Conservation (phyloP, 345 rosid genomes). For the Gossypium australe region DNA sequence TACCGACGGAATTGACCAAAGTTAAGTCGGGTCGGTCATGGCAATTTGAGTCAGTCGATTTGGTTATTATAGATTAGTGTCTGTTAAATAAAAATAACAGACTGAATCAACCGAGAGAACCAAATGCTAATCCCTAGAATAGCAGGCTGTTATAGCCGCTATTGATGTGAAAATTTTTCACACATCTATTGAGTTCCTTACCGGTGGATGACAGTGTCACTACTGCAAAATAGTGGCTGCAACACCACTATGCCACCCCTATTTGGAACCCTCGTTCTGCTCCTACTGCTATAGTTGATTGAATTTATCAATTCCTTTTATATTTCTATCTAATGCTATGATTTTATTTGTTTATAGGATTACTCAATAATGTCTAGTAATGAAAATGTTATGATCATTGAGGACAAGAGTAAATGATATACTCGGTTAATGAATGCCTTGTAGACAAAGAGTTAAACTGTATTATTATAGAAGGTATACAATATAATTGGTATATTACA, state of each 20-base stretch:
- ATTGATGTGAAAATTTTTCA: not conserved
- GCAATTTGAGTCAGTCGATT: too few species aligned
- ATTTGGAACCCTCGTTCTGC: not conserved
- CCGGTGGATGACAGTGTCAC: not conserved
- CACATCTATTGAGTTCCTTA: not conserved
- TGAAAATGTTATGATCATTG: not conserved
- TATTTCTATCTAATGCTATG: not conserved
- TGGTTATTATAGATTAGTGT: too few species aligned
- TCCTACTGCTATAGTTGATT: not conserved
- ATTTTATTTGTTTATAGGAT: not conserved
- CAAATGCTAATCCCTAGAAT: not conserved
- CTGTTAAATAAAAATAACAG: too few species aligned
- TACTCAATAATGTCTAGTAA: not conserved
- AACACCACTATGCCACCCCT: not conserved
- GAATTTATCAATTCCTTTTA: not conserved
- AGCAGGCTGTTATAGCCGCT: not conserved
- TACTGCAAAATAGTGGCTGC: not conserved
- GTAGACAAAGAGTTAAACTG: too few species aligned
- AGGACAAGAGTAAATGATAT: not conserved
- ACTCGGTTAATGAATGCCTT: not conserved
- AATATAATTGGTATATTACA: too few species aligned
- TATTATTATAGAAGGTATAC: too few species aligned
- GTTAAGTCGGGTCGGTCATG: too few species aligned
- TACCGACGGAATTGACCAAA: too few species aligned
- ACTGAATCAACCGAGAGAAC: too few species aligned